Conservation (phyloP, 768 basidiomycete species). For the Infundibulicybe gibba region DNA sequence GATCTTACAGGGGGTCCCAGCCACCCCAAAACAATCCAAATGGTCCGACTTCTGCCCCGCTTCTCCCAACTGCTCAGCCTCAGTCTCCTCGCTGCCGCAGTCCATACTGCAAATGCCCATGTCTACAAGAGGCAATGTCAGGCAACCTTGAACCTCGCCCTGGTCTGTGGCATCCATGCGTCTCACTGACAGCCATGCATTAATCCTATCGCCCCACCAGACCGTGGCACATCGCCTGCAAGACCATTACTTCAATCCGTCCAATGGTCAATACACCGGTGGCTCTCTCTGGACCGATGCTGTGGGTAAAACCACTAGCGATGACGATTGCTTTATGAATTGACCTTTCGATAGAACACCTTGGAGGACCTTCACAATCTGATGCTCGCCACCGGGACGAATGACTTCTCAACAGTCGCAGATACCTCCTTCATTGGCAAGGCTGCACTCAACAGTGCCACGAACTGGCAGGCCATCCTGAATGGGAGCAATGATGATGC, state of each 20-base stretch:
- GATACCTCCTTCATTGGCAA: conserved; percentile 43
- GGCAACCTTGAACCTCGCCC: background rate
- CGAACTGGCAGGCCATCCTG: conserved; percentile 41
- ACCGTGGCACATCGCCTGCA: conserved; percentile 30
- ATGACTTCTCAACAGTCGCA: conserved; percentile 37
- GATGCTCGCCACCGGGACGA: conserved; percentile 45
- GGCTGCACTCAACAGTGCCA: conserved; percentile 32
- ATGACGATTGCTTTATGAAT: background rate
- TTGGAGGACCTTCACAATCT: conserved; percentile 56
- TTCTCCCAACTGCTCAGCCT: background rate
- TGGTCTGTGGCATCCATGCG: background rate
- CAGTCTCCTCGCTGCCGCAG: background rate
- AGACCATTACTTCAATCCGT: conserved; percentile 35
- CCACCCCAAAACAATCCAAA: background rate
- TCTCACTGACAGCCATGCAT: no score
- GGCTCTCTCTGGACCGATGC: conserved; percentile 57
- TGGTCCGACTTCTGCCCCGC: background rate
- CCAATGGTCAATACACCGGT: conserved; percentile 39
- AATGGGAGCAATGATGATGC: conserved; percentile 53
- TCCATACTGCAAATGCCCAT: background rate
- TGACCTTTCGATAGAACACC: conserved; percentile 35
- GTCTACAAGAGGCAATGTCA: background rate
- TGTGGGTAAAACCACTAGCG: conserved; percentile 22
- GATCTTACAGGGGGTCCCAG: no score
- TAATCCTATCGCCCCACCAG: conserved; percentile 8